Base-by-base conservation (phyloP, 352 stramenopile genomes). In the Thalassiosira hispida region DNA sequence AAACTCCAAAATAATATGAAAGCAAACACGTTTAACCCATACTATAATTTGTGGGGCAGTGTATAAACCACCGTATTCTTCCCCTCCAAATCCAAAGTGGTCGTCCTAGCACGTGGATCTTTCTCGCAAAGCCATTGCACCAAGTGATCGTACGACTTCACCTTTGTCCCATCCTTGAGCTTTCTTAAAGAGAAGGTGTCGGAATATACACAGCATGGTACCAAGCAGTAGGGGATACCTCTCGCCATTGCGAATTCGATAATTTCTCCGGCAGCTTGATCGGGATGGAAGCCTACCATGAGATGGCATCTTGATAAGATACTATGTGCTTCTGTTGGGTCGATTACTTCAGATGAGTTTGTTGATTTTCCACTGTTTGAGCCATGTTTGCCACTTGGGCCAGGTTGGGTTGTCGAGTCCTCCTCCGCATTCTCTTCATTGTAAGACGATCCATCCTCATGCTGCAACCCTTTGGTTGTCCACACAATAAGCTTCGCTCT, bases 1-100 rank as follows among this genome's bases (percentile, higher is more conserved):
- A n/a, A n/a, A n/a, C n/a, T n/a, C n/a, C n/a, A n/a, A n/a, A n/a
- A n/a, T n/a, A n/a, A n/a, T n/a, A n/a, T n/a, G n/a, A n/a, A n/a
- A n/a, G n/a, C n/a, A n/a, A n/a, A n/a, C n/a, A n/a, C n/a, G n/a
- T n/a, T n/a, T 38, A 38, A 3, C 31, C 8, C 31, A 38, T 56
- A 25, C 9, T 56, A 56, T 25, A 31, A n/a, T 12, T 18, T 16
- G 3, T 35, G 7, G 7, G 75, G 67, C 64, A 78, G 51, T 31
- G 69, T 73, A 47, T 84, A 84, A 56, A 84, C 65, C n/a, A 84
- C 69, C 22, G 60, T 81, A 63, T 84, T 80, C 56, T 81, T 84
- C 38, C 77, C 77, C 47, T 84, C 70, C 25, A 84, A 49, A 67
- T 84, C 77, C 25, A 84, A 52, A 1, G 57, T 76, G 5, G 56